phyloP scores from a whole-genome alignment of 2,329 filamentous ascomycete species.

The Botrytis paeoniae region DNA sequence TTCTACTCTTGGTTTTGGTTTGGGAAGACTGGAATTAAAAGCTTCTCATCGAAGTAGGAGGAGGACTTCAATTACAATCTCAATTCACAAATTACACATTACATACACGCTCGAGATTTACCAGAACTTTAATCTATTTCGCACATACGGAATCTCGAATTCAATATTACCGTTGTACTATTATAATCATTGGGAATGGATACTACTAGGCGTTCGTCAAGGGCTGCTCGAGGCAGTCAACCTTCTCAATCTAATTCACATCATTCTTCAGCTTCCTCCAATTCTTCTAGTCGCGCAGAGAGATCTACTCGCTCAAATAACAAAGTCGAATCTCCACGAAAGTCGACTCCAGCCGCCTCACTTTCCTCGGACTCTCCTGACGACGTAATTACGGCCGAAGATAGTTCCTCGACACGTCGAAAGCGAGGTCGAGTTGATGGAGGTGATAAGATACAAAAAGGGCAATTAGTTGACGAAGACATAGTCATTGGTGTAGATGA shows the following conservation, averaged over 20 bases:
- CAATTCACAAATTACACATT: conserved; percentile 18
- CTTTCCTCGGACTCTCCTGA: conserved; percentile 67
- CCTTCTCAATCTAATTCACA: conserved; percentile 65
- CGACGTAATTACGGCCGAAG: conserved; percentile 55
- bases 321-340: conserved; percentile 70
- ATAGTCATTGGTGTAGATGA: conserved; percentile 62
- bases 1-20: conserved; percentile 7
- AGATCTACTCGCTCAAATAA: conserved; percentile 68
- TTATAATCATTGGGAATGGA: conserved; percentile 44
- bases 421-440: conserved; percentile 62
- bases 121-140: conserved; percentile 4
- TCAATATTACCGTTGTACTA: conserved; percentile 14
- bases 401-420: conserved; percentile 70
- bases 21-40: conserved; percentile 15
- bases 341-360: conserved; percentile 71
- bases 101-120: conserved; percentile 13
- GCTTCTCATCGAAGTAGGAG: conserved; percentile 18
- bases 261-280: conserved; percentile 74
- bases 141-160: neutral
- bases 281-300: conserved; percentile 72
- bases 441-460: conserved; percentile 40
- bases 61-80: conserved; percentile 22
- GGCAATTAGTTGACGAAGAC: conserved; percentile 47
- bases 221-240: conserved; percentile 80
- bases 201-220: conserved; percentile 78